These are phyloP conservation scores for Globisporangium heterothallicum DNA, from an alignment of 352 stramenopile genomes.

Conservation along the genomic window DNA sequence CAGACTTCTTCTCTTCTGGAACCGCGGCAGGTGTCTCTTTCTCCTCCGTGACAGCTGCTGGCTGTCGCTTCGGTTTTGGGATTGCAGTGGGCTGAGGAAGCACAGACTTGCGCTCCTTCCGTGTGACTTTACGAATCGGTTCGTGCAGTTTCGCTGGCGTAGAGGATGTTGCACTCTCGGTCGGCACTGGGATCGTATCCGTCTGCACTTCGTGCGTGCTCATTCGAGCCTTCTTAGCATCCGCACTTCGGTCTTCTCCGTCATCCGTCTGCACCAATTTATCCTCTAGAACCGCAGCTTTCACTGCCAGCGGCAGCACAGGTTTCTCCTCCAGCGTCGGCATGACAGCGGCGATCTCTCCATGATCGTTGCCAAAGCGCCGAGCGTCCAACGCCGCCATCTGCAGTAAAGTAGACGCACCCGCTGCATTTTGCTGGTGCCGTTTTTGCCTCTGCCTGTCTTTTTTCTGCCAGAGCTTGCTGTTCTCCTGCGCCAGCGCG, in stretches of 20 bases:
- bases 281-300: conserved; percentile 24
- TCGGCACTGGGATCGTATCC: conserved; percentile 1
- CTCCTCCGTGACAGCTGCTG: neutral
- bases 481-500: conserved; percentile 50
- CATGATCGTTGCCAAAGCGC: conserved; percentile 56
- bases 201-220: conserved; percentile 28
- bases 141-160: neutral
- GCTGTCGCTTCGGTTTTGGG: conserved; percentile 9
- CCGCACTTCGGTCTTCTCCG: conserved; percentile 13
- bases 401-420: conserved; percentile 26
- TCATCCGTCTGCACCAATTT: conserved; percentile 59
- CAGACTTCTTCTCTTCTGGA: neutral
- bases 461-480: conserved; percentile 36
- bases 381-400: conserved; percentile 58
- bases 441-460: conserved; percentile 14
- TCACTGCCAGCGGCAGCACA: neutral
- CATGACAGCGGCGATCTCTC: too few species aligned
- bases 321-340: too few species aligned
- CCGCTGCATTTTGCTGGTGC: conserved; percentile 17
- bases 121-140: conserved; percentile 1
- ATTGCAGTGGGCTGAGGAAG: neutral
- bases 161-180: neutral
- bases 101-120: neutral
- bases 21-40: neutral
- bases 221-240: neutral